Conservation (phyloP, 768 basidiomycete species). For the Albatrellus ellisii region DNA sequence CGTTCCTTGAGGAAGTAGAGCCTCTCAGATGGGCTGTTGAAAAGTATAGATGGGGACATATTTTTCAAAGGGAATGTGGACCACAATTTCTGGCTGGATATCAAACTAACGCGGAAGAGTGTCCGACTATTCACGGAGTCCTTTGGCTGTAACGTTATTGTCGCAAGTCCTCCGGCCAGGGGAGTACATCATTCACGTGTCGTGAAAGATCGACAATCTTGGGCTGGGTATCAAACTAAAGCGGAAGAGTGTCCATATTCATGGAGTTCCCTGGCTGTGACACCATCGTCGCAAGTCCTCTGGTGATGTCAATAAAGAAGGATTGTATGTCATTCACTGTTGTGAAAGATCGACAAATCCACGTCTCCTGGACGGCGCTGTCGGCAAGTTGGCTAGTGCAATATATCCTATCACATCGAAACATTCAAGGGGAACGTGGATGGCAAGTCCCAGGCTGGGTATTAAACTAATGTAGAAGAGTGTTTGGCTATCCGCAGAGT, state of each 20-base stretch:
- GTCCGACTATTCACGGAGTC: constrained; percentile 88
- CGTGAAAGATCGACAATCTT: constrained; percentile 94
- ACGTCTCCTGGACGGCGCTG: constrained; percentile 58
- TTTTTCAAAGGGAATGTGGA: constrained; percentile 98
- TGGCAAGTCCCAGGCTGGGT: constrained; percentile 86
- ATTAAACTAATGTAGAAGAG: constrained; percentile 88
- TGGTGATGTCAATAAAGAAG: constrained; percentile 87
- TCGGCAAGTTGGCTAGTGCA: constrained; percentile 72
- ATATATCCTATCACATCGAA: constrained; percentile 85
- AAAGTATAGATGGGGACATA: no score
- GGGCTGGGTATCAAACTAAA: constrained; percentile 89
- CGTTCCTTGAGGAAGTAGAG: constrained; percentile 78
- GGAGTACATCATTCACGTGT: no score
- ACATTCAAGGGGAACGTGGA: constrained; percentile 96
- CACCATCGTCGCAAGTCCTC: constrained; percentile 83
- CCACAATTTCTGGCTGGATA: constrained; percentile 84
- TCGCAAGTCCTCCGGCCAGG: constrained; percentile 93
- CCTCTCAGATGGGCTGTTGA: no score
- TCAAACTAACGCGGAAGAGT: constrained; percentile 87
- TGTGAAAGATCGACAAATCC: no score
- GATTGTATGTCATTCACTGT: no score
- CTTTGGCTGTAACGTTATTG: constrained; percentile 80
- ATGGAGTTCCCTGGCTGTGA: constrained; percentile 86
- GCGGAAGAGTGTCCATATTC: constrained; percentile 82
- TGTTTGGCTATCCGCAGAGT: constrained; percentile 83